Base-by-base conservation (phyloP, 495 filamentous ascomycete genomes). In the Cercophora samala region DNA sequence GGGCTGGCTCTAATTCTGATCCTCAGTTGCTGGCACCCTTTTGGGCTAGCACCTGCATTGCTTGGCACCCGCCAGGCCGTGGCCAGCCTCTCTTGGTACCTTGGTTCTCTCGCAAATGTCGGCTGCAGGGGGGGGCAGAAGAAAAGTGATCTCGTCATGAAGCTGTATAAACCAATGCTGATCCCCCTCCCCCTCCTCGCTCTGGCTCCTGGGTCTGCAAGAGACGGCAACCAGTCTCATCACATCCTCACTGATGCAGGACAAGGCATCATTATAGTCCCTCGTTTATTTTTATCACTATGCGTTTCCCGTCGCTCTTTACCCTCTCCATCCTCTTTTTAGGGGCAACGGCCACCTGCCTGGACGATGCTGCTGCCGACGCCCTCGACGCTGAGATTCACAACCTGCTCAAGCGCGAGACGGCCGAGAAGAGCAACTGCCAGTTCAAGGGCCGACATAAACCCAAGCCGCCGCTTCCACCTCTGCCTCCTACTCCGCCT, bases 221-320 rank as follows among this genome's bases (percentile, higher is more conserved):
- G 23, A 46, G 18, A 37, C 59, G 9, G 29, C n/a, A 17, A 23
- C 23, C 25, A n/a, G 24, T 29, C 25, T 61, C 53, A 19, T 23
- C 53, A 56, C 53, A 23, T 26, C 18, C 58, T 32, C 6, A 22
- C 4, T n/a, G 24, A 65, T 32, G 22, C 68, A 62, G 58, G 55
- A 53, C 62, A 22, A 37, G 62, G 68, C 53, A 56, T 56, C 53
- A 23, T 23, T 13, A 23, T 56, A 19, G 22, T 23, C 22, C 13
- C n/a, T 56, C 22, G 22, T 56, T 56, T 56, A 29, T 29, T 29
- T 0, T 46, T 52, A 46, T 19, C 6, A 70, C 58, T 58, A 74
- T 74, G 72, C 68, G 29, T 62, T 65, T 74, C 17, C 65, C 65
- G 68, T 72, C 72, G 37, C 68, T 74, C 58, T 25, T 72, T 54